Evolutionary conservation across 2,329 filamentous ascomycete genomes (phyloP), one percentile per base, ranked within the genome.

Genomic region (Chlorencoelia australis): DNA sequence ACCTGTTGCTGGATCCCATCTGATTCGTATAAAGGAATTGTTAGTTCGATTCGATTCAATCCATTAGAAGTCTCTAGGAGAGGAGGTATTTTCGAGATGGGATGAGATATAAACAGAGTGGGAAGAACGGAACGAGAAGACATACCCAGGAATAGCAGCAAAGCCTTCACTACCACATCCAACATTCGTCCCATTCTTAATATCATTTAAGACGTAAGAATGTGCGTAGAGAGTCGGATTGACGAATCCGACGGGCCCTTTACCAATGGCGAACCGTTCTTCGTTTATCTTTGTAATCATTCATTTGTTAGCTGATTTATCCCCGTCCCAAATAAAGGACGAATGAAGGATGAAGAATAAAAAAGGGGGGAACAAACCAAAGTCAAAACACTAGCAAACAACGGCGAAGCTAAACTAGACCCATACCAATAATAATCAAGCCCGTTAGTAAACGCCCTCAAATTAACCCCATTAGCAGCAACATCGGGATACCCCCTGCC

Each of bases 401-500:
- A 19, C 8, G 48, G 48, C n/a, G 44, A 43, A 2, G 46, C 7
- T 6, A 48, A 31, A 26, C 39, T 45, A 3, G 44, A 34, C 13
- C 49, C 49, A 24, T 38, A 50, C 33, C 35, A 49, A 30, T 41
- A 35, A 2, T 24, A 15, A 8, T 39, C 26, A 2, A 8, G n/a
- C 1, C 42, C 41, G 19, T 42, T 15, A 3, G 35, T 20, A 26
- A 40, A 44, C 2, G 43, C 31, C n/a, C 34, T 35, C 30, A 45
- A 47, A 11, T 29, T 17, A 4, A 46, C 47, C 2, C 77, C 70
- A 8, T 83, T 65, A 8, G 64, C 67, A 3, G 67, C 61, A 18
- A 74, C 59, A 49, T 75, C 71, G 1, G 71, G 71, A 51, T 69
- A 73, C 0, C 58, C 71, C 22, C 70, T 65, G 2, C 71, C 71